Base-by-base conservation (phyloP, 1,284 basidiomycete genomes). In the Boletus sp. region DNA sequence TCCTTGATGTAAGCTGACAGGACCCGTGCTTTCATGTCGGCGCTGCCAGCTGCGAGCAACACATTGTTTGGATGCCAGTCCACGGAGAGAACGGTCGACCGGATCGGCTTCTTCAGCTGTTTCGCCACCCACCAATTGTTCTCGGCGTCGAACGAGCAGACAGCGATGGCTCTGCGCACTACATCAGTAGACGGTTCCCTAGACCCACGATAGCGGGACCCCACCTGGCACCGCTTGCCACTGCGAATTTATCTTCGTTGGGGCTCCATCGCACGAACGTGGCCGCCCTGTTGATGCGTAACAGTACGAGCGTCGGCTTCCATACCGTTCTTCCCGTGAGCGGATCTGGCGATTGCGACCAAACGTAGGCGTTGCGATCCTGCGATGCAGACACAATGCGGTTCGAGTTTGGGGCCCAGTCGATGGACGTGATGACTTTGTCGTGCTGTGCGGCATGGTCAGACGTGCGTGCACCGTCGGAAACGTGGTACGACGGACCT, bases 41-140 rank as follows among this genome's bases (percentile, higher is more conserved):
- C 92, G 48, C 89, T 87, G 14, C 95, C 95, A 22, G 95, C 88
- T 4, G 94, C 95, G 19, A 99, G 81, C 10, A 99, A 76, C 9
- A 99, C 91, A 62, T 93, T 94, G 74, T 95, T 99, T 33, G 95
- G 94, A 67, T 99, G 95, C 95, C 95, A 95, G 61, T 98, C 95
- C 59, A 99, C 72, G 9, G 87, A 83, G 23, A 98, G 77, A 7
- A 99, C 94, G 1, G 96, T 99, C 12, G 89, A 91, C 55, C 91
- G 73, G 51, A 96, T 84, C 12, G 96, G 96, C 69, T 97, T 97
- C 84, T 99, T 99, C 69, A 99, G 76, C 60, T 93, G 89, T 68
- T 93, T 94, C 17, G 94, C 88, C 2, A 97, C 93, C 96, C 96
- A 99, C 96, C 96, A 99, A 68, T 99, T 91, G 72, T 93, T 95